Conservation (phyloP, 768 basidiomycete genomes). For the Tricholoma furcatifolium region DNA sequence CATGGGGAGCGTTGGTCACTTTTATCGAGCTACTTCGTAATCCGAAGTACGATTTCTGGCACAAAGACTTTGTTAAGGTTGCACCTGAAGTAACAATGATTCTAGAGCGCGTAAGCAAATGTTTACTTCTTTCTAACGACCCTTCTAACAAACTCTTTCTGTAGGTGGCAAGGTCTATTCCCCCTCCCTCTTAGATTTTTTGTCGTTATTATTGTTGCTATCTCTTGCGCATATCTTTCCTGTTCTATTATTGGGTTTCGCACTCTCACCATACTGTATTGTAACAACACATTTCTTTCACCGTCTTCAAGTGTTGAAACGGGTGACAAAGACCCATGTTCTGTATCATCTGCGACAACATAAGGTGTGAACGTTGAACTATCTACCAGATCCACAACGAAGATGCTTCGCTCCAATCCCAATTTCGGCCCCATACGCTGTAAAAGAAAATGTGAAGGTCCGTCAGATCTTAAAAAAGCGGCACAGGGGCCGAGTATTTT, state of each 20-base stretch:
- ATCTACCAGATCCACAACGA: slow-evolving; percentile 38
- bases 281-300: slow-evolving; percentile 67
- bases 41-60: slow-evolving; percentile 89
- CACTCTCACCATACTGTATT: slow-evolving; percentile 76
- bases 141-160: slow-evolving; percentile 5
- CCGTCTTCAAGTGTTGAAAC: slow-evolving; percentile 57
- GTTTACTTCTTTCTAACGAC: slow-evolving; percentile 8
- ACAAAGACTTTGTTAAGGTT: slow-evolving; percentile 80
- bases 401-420: slow-evolving; percentile 46
- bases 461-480: neutral
- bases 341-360: neutral
- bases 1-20: slow-evolving; percentile 92
- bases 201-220: slow-evolving; percentile 69
- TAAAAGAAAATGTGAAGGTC: neutral
- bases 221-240: slow-evolving; percentile 77
- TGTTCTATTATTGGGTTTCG: slow-evolving; percentile 62
- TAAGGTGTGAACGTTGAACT: neutral
- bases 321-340: slow-evolving; percentile 6
- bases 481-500: neutral
- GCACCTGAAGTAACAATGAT: slow-evolving; percentile 85
- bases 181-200: slow-evolving; percentile 66
- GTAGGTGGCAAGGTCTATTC: slow-evolving; percentile 77
- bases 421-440: slow-evolving; percentile 31
- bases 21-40: slow-evolving; percentile 94
- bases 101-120: slow-evolving; percentile 71